Base-by-base conservation (phyloP, 2,329 filamentous ascomycete genomes). In the Pochonia chlamydosporia region DNA sequence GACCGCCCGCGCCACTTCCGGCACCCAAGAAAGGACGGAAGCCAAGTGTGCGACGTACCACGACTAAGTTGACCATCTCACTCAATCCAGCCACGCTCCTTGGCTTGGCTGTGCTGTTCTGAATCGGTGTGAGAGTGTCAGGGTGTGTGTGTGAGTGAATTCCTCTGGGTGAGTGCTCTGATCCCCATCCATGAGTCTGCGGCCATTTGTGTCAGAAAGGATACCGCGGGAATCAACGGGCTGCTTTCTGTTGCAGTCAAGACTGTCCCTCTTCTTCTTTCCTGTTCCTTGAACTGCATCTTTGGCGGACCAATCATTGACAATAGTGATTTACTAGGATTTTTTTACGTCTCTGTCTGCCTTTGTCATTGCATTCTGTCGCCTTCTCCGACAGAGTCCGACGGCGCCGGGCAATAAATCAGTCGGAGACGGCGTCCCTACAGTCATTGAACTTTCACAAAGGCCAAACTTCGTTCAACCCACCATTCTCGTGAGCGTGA, bases 1-100 rank as follows among this genome's bases (percentile, higher is more conserved):
- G 51, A 49, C 51, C 52, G 52, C 47, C 45, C 41, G 44, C 52
- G 49, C 52, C 52, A 50, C 52, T 42, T 47, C 47, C 51, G 49
- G 47, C 44, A 40, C 39, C 47, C 37, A 40, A 28, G 40, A 11
- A 40, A 18, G 28, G 47, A n/a, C 24, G 20, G 40, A 16, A 43
- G 48, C 24, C 47, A 39, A 33, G 45, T 47, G 31, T 31, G 31
- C 40, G 36, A 39, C 21, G 24, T 24, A 44, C 35, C 18, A 41
- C 40, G 39, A 45, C 16, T 44, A 43, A 20, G 40, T 40, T 28
- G 20, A 9, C 43, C 28, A 18, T 42, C 25, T 33, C 18, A 23
- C 30, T 28, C 25, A 42, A 24, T 26, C 21, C 11, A 41, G 20
- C 39, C 21, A 26, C 13, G 8, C 26, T 16, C 13, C 20, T 35